Percentiles rank a stretch among this genome's conserved stretches.
Evolutionary conservation across 768 basidiomycete genomes (phyloP).

Genomic region (Tylopilus vinaceipallidus): DNA sequence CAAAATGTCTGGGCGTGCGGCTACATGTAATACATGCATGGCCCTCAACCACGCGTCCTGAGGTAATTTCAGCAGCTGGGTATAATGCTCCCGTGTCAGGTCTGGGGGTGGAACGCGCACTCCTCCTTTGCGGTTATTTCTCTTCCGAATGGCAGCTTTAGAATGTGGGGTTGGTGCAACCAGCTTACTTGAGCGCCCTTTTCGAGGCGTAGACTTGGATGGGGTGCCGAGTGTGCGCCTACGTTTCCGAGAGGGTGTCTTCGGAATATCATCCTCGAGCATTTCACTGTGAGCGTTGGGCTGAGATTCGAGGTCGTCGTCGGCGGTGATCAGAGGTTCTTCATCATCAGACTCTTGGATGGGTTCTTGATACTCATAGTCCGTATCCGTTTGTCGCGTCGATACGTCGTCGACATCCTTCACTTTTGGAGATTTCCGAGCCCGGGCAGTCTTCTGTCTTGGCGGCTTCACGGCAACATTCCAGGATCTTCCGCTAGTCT

Average conservation of each 20-base stretch:
- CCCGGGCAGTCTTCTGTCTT: conserved; percentile 3
- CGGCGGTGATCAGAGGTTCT: conserved; percentile 15
- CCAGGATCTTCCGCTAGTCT: conserved; percentile 44
- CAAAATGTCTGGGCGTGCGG: conserved; percentile 83
- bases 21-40: conserved; percentile 91
- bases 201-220: conserved; percentile 35
- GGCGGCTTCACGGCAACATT: conserved; percentile 36
- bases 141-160: conserved; percentile 59
- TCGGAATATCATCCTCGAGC: conserved; percentile 33
- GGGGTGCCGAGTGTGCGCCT: conserved; percentile 35
- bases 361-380: conserved; percentile 25
- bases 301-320: conserved; percentile 25
- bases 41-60: conserved; percentile 82
- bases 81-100: conserved; percentile 35
- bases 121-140: conserved; percentile 32
- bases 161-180: conserved; percentile 76
- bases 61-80: conserved; percentile 51
- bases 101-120: conserved; percentile 37
- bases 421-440: conserved; percentile 22
- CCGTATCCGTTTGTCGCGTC: conserved; percentile 15
- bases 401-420: conserved; percentile 20
- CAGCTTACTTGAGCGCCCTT: conserved; percentile 37
- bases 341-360: conserved; percentile 18
- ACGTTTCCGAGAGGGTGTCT: conserved; percentile 57
- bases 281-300: conserved; percentile 27